Percentiles rank a stretch among this genome's conserved stretches.
phyloP scores from a whole-genome alignment of 2,329 filamentous ascomycete genomes.

The Ascochyta pisi region DNA sequence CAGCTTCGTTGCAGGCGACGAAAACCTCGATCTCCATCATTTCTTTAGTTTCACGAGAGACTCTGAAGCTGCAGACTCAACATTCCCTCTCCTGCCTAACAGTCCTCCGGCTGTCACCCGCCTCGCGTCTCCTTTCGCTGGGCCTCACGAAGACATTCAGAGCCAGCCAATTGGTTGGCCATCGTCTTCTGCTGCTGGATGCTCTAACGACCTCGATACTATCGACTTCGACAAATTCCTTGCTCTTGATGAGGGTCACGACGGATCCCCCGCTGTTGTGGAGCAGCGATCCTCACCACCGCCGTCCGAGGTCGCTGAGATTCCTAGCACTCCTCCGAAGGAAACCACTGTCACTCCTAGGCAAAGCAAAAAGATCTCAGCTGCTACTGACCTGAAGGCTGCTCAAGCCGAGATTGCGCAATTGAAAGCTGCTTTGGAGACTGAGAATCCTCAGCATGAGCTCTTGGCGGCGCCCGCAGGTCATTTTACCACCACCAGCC shows the following conservation, averaged over 20 bases:
- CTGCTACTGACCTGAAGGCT: neutral
- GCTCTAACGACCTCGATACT: neutral
- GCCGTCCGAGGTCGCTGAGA: neutral
- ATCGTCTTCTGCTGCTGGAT: neutral
- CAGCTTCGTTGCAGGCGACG: slow-evolving; percentile 3
- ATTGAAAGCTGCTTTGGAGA: slow-evolving; percentile 9
- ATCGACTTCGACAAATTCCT: slow-evolving; percentile 1
- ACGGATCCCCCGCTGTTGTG: neutral
- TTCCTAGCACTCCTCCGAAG: no score
- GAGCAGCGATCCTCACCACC: neutral
- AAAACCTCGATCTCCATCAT: neutral
- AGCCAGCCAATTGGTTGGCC: neutral
- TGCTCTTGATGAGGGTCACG: neutral
- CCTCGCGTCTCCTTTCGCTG: slow-evolving; percentile 1
- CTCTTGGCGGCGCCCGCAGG: neutral
- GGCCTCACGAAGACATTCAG: neutral
- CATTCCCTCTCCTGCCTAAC: neutral
- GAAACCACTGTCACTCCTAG: neutral
- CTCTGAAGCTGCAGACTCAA: neutral
- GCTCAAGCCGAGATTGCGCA: slow-evolving; percentile 6
- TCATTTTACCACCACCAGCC: neutral
- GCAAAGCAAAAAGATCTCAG: neutral
- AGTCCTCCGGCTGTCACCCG: neutral
- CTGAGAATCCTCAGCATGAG: neutral
- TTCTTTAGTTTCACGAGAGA: neutral